Evolutionary conservation across 805 yeast genomes (phyloP), one percentile per base, ranked within the genome.

Genomic region (Ogataea zsoltii): DNA sequence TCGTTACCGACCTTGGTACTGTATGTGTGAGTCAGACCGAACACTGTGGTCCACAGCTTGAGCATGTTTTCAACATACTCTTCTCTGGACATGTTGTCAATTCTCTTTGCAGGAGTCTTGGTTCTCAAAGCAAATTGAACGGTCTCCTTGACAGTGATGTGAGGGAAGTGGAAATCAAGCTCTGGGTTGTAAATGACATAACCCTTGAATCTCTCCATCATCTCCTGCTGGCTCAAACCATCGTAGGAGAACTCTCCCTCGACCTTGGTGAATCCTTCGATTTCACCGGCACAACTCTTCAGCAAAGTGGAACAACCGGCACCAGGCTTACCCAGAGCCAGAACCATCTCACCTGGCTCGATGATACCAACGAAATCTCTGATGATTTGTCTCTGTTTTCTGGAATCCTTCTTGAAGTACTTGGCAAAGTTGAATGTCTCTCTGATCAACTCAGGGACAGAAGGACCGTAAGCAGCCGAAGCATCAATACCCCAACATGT

Each of bases 271-370:
- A 71, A 75, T 25, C 68, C 66, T 61, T 55, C 55, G 44, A 68
- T 68, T 63, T 75, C 70, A 58, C 74, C 83, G 11, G 89, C 79
- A 52, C 85, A 68, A 2, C 85, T 75, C 54, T 82, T 81, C 60
- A 85, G 68, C 38, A 85, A 69, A 2, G 89, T 77, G 3, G 91
- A 81, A 62, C 91, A 85, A 38, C 94, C 94, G 21, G 92, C 83
- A 55, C 92, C 90, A 2, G 92, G 90, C 50, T 85, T 76, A 42
- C 87, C 88, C 29, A 83, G 63, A 5, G 85, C 90, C 39, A 85
- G 67, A 26, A 81, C 73, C 81, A 83, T 76, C 55, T 83, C 89
- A 54, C 90, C 89, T 2, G 85, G 77, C 48, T 60, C 58, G 37
- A 59, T 67, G 32, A 72, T 67, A 63, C 76, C 77, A 30, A 69